Conservation (phyloP, 495 filamentous ascomycete genomes). For the Neurospora tetraspora region DNA sequence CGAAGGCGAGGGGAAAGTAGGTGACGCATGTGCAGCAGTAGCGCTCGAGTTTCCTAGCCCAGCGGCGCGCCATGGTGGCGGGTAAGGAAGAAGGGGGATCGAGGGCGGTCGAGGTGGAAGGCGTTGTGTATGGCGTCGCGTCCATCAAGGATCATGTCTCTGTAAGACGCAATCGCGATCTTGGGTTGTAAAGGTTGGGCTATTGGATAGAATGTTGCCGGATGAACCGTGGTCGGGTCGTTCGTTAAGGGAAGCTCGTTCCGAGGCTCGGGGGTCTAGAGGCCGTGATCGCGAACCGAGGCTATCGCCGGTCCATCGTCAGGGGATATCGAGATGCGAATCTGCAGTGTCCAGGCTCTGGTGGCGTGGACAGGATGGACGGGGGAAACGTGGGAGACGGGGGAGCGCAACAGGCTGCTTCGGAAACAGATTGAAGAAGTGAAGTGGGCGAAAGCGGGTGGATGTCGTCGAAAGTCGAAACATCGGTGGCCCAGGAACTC, state of each 20-base stretch:
- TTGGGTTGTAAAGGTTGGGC: neutral
- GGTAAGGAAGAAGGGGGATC: neutral
- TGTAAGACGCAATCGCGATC: neutral
- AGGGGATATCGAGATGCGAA: neutral
- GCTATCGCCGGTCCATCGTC: neutral
- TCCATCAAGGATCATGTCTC: constrained; percentile 13
- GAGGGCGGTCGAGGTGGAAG: constrained; percentile 7
- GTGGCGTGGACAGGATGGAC: neutral
- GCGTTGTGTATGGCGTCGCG: constrained; percentile 11
- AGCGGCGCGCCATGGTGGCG: constrained; percentile 37
- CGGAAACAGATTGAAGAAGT: neutral
- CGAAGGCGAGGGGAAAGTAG: constrained; percentile 84
- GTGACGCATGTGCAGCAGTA: constrained; percentile 67
- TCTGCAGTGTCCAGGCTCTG: neutral
- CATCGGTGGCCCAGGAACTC: neutral
- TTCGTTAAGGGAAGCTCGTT: neutral
- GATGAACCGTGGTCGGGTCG: neutral
- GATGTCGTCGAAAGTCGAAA: neutral
- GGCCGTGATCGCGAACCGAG: neutral
- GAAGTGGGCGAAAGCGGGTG: neutral
- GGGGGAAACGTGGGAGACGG: neutral
- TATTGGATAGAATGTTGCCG: neutral
- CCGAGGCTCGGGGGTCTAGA: neutral
- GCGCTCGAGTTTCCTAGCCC: constrained; percentile 70
- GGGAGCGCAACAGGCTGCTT: neutral